Conservation (phyloP, 371 early-diverging fungal species). For the Mucor velutinosus region DNA sequence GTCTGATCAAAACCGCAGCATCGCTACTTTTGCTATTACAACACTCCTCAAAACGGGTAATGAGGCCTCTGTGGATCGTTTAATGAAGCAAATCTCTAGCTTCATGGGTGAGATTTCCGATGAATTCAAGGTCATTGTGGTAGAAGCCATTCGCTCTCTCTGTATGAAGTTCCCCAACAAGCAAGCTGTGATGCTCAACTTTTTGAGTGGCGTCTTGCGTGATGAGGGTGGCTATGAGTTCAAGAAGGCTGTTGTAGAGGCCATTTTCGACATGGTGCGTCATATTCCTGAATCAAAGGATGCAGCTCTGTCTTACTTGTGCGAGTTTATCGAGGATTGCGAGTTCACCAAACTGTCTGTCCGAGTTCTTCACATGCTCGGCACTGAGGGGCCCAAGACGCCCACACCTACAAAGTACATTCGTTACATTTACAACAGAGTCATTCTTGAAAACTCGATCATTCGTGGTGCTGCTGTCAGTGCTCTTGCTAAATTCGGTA, state of each 20-base stretch:
- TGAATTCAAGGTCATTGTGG: slow-evolving; percentile 97
- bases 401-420: slow-evolving; percentile 92
- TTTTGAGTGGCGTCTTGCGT: slow-evolving; percentile 89
- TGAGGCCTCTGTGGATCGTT: slow-evolving; percentile 94
- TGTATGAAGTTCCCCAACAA: slow-evolving; percentile 97
- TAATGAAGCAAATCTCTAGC: slow-evolving; percentile 97
- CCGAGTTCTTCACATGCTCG: slow-evolving; percentile 91
- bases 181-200: slow-evolving; percentile 90
- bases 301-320: slow-evolving; percentile 91
- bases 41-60: slow-evolving; percentile 98
- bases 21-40: slow-evolving; percentile 98
- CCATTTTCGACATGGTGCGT: slow-evolving; percentile 94
- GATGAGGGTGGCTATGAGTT: slow-evolving; percentile 98
- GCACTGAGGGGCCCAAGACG: slow-evolving; percentile 93
- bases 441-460: slow-evolving; percentile 95
- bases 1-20: slow-evolving; percentile 94
- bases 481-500: slow-evolving; percentile 93
- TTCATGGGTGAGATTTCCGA: slow-evolving; percentile 98
- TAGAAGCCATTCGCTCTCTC: slow-evolving; percentile 94
- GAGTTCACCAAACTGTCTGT: slow-evolving; percentile 97
- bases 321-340: slow-evolving; percentile 99
- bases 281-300: slow-evolving; percentile 94
- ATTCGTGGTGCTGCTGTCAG: slow-evolving; percentile 98
- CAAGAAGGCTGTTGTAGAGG: slow-evolving; percentile 95
- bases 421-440: slow-evolving; percentile 97